A percentile compares a stretch with the other conserved stretches of the same genome.
Conservation (phyloP, 176 grass and related monocot genomes). For the Musa troglodytarum region DNA sequence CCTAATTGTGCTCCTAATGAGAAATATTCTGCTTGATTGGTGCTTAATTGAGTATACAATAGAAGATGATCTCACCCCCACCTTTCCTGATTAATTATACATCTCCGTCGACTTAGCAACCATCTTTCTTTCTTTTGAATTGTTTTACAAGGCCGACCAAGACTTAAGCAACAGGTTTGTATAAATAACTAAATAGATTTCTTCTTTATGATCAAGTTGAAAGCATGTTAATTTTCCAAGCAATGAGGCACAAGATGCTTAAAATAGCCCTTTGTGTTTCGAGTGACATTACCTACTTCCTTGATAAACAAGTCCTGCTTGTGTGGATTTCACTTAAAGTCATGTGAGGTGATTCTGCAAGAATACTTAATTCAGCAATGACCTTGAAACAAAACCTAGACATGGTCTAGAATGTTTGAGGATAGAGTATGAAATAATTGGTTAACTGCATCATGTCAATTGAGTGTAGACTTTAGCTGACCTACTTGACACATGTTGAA, state of each 20-base stretch:
- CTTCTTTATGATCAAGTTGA: constrained; percentile 62
- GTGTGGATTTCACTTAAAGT: constrained; percentile 99
- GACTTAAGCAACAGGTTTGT: constrained; percentile 30
- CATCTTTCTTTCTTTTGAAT: constrained; percentile 41
- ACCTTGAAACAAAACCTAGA: constrained; percentile 57
- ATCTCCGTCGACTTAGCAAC: constrained; percentile 28
- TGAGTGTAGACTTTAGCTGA: constrained; percentile 18
- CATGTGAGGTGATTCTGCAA: constrained; percentile 80
- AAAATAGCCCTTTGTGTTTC: constrained; percentile 50
- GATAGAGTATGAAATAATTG: not conserved
- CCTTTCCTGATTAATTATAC: constrained; percentile 30
- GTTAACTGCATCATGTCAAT: constrained; percentile 22
- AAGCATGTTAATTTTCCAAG: constrained; percentile 72
- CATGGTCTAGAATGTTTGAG: constrained; percentile 52
- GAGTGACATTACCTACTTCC: constrained; percentile 91
- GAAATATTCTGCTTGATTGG: constrained; percentile 72
- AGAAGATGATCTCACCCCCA: constrained; percentile 46
- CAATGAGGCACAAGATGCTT: constrained; percentile 48
- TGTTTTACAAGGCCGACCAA: constrained; percentile 38
- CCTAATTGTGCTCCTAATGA: constrained; percentile 68
- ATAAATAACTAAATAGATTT: constrained; percentile 77
- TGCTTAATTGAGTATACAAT: constrained; percentile 43
- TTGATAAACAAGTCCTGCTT: constrained; percentile 56
- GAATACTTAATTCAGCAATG: constrained; percentile 45
- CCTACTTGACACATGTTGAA: constrained; percentile 32